Evolutionary conservation across 257 asterid genomes (phyloP), one percentile per base, ranked within the genome.

Genomic region (Datura wrightii): DNA sequence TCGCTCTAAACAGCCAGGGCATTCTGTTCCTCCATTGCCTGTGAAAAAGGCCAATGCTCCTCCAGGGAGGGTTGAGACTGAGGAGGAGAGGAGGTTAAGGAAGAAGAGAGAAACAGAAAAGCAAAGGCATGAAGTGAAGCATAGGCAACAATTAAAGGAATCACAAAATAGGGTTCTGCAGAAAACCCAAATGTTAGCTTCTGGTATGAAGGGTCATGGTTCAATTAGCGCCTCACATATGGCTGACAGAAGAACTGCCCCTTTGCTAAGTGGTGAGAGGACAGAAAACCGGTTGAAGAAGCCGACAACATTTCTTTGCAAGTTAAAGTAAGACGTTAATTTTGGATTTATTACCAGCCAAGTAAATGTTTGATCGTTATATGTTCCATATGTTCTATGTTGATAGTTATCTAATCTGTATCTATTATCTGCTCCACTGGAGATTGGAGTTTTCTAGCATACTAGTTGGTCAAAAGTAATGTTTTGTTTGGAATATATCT

Each of bases 301-400:
- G 88, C 99, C 99, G 5, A 94, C 99, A 11, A 94, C 98, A 5
- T 97, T 97, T 84, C 92, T 97, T 89, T 97, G 99, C 98, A 97
- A 97, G 93, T 84, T 97, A 90, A 94, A 95, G 99, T 97, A 89
- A 93, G 98, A 42, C 86, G n/a, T 84, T 72, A 76, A 79, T 70
- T 85, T 84, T 42, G 79, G 46, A 62, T 84, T 19, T 78, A 59
- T 58, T 65, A 11, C 42, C 59, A 19, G 81, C 60, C 42, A 48
- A 48, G n/a, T 80, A 56, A 46, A 69, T 14, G 76, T 81, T 44
- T 8, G 58, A 82, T 86, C 67, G 16, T 52, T 14, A 76, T 31
- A 31, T 34, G 42, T 31, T 14, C 13, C 8, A 14, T 7, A 50
- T 3, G 9, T 14, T 71, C 36, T 70, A 70, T 6, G 15, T 41